Percentiles rank a stretch among this genome's conserved stretches.
Evolutionary conservation across 176 grass and related monocot genomes (phyloP).

Genomic region (Oryza punctata): DNA sequence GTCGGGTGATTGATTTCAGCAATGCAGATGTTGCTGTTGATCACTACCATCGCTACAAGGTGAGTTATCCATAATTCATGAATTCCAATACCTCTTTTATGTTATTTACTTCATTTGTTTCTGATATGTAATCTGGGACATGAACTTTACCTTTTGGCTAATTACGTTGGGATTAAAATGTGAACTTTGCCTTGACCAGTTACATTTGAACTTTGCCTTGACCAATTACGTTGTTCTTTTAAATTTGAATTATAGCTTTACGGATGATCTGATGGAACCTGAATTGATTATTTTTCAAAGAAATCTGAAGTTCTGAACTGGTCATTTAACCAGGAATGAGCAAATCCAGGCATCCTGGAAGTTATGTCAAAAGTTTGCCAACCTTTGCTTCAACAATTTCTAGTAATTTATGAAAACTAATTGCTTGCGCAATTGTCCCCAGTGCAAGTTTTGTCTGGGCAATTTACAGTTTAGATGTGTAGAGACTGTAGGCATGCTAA

Average conservation of each 20-base stretch:
- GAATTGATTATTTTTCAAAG: not conserved
- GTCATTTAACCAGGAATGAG: constrained; percentile 1
- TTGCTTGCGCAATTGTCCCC: not conserved
- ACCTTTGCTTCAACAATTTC: not conserved
- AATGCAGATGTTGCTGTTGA: constrained; percentile 93
- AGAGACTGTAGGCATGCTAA: not conserved
- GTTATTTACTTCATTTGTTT: constrained; percentile 19
- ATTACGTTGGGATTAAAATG: not conserved
- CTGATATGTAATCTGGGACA: not conserved
- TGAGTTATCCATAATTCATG: constrained; percentile 27
- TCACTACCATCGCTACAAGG: constrained; percentile 97
- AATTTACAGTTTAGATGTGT: not conserved
- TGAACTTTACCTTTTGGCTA: not conserved
- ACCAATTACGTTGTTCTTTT: not conserved
- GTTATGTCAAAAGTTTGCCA: constrained; percentile 5
- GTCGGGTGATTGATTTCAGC: constrained; percentile 91
- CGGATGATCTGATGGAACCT: not conserved
- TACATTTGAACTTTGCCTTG: not conserved
- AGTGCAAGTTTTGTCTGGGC: not conserved
- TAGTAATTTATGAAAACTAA: constrained; percentile 12
- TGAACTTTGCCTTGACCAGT: not conserved
- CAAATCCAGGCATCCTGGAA: not conserved
- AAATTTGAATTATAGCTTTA: not conserved
- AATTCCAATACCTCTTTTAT: constrained; percentile 7
- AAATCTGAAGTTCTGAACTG: not conserved